These are phyloP conservation scores for Saccharomycopsis microspora DNA, from an alignment of 805 yeast species.

Conservation along the genomic window DNA sequence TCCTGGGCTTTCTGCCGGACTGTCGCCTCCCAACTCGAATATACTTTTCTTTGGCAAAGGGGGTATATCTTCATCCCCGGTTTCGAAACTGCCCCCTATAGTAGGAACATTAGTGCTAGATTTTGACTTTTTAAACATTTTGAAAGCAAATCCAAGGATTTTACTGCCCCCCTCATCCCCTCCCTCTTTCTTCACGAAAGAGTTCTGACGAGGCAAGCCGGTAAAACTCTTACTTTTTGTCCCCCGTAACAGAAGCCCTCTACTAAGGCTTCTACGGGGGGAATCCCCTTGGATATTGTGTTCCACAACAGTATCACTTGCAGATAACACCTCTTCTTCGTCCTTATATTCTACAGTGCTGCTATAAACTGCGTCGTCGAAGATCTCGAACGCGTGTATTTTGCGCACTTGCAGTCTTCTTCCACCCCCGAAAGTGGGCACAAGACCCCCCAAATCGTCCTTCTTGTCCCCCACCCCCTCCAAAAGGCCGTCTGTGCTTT, in stretches of 20 bases:
- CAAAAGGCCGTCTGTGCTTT: slow-evolving; percentile 7
- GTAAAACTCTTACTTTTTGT: slow-evolving; percentile 5
- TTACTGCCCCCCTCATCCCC: slow-evolving; percentile 4
- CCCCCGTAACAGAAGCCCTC: neutral
- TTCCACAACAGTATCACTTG: neutral
- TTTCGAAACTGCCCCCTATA: neutral
- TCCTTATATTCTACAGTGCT: neutral
- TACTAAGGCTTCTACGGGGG: neutral
- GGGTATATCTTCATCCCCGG: neutral
- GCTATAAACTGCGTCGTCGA: slow-evolving; percentile 51
- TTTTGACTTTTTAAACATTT: slow-evolving; percentile 15
- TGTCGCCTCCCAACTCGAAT: too few species aligned
- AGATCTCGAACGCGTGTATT: slow-evolving; percentile 50
- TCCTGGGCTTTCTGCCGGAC: too few species aligned
- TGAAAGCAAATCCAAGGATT: slow-evolving; percentile 15
- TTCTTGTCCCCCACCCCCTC: slow-evolving; percentile 1
- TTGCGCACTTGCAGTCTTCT: slow-evolving; percentile 19
- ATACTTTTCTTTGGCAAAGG: neutral
- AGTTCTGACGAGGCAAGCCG: neutral
- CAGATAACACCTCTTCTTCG: neutral
- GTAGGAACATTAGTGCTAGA: slow-evolving; percentile 6
- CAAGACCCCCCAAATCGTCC: neutral
- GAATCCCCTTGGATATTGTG: neutral
- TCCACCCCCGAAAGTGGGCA: slow-evolving; percentile 1
- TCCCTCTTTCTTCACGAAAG: neutral